Percentiles rank a stretch among this genome's conserved stretches.
Evolutionary conservation across 805 yeast genomes (phyloP).

Genomic region (Naumovozyma dairenensis): DNA sequence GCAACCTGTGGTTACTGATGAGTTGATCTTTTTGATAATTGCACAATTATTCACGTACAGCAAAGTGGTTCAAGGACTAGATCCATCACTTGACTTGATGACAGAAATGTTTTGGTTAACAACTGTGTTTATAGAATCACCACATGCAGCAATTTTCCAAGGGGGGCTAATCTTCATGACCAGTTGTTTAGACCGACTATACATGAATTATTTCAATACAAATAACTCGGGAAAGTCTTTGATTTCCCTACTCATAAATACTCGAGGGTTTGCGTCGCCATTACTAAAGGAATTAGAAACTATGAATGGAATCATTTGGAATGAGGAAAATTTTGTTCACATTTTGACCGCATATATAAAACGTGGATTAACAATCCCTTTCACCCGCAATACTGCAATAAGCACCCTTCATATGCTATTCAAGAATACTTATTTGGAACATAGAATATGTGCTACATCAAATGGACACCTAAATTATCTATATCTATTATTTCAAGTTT

Average conservation of each 20-base stretch:
- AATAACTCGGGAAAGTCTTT: not conserved
- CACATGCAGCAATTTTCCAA: conserved; percentile 27
- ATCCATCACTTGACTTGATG: conserved; percentile 20
- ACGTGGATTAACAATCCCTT: conserved; percentile 52
- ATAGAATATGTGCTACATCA: conserved; percentile 8
- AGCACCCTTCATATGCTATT: conserved; percentile 36
- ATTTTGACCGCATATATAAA: conserved; percentile 39
- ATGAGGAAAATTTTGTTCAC: conserved; percentile 40
- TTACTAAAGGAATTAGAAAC: conserved; percentile 36
- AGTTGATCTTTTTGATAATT: conserved; percentile 22
- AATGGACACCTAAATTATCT: conserved; percentile 21
- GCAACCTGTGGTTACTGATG: conserved; percentile 23
- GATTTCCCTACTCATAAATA: conserved; percentile 18
- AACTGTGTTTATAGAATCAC: conserved; percentile 23
- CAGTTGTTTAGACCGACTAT: conserved; percentile 23
- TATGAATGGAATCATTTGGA: conserved; percentile 31
- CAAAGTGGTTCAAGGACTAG: conserved; percentile 30
- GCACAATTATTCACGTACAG: conserved; percentile 31
- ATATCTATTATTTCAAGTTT: conserved; percentile 30
- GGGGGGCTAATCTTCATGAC: conserved; percentile 31
- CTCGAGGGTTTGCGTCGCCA: conserved; percentile 33
- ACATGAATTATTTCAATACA: conserved; percentile 18
- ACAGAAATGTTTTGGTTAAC: conserved; percentile 31
- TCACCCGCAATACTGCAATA: conserved; percentile 41
- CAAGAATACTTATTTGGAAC: conserved; percentile 34